phyloP scores from a whole-genome alignment of 1,284 basidiomycete species.

The Puccinia coronata region DNA sequence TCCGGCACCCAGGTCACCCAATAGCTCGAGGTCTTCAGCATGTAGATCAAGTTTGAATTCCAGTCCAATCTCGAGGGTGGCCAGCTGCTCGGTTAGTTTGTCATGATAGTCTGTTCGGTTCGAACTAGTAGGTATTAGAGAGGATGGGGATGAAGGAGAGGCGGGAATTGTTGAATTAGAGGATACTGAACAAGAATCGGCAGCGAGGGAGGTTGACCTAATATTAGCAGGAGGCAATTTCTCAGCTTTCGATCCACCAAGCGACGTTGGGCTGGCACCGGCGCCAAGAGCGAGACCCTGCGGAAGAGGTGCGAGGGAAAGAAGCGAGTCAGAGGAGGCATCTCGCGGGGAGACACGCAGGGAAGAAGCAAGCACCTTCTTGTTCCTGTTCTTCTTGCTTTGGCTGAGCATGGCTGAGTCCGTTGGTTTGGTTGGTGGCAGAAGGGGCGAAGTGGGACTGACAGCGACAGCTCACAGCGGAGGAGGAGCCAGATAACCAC shows the following conservation, averaged over 20 bases:
- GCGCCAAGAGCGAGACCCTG: slow-evolving; percentile 44
- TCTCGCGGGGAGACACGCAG: background rate
- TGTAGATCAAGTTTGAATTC: slow-evolving; percentile 61
- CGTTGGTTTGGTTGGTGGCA: too few species aligned
- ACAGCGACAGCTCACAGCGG: too few species aligned
- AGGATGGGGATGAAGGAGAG: slow-evolving; percentile 23
- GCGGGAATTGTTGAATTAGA: slow-evolving; percentile 30
- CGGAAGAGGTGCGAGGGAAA: background rate
- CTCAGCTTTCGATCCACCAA: slow-evolving; percentile 26
- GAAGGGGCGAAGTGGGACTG: too few species aligned
- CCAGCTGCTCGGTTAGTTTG: slow-evolving; percentile 72
- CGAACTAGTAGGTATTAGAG: slow-evolving; percentile 19
- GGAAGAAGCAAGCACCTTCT: slow-evolving; percentile 30
- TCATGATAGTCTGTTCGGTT: slow-evolving; percentile 64
- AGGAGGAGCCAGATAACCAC: too few species aligned
- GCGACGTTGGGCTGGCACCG: slow-evolving; percentile 9
- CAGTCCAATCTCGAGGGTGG: slow-evolving; percentile 62
- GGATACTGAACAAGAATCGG: slow-evolving; percentile 26
- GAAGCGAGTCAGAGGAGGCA: slow-evolving; percentile 3
- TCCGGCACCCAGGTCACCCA: slow-evolving; percentile 89
- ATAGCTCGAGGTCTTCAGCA: slow-evolving; percentile 64
- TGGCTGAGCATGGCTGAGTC: slow-evolving; percentile 43
- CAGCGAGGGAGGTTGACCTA: slow-evolving; percentile 37
- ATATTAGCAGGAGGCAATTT: slow-evolving; percentile 30
- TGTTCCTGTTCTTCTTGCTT: slow-evolving; percentile 49